phyloP scores from a whole-genome alignment of 225 moss, liverwort and hornwort species.

The Neckera pumila region DNA sequence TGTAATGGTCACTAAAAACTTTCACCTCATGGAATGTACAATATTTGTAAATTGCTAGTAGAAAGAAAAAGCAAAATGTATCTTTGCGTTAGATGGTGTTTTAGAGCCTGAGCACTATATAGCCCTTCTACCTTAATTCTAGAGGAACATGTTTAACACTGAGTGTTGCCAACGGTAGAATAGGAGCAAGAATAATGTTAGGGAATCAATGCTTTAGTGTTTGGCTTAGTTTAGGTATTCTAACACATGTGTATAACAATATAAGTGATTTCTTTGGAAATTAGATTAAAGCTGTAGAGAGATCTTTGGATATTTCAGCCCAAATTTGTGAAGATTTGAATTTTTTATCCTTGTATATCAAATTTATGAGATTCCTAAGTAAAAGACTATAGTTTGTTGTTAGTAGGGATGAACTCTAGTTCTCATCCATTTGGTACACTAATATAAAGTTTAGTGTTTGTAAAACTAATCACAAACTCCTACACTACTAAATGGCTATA shows the following conservation, averaged over 20 bases:
- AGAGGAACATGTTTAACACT: not conserved
- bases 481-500: too few species aligned
- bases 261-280: not conserved
- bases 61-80: not conserved
- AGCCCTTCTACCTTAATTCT: rapidly evolving
- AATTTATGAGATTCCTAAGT: not conserved
- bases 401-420: too few species aligned
- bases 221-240: too few species aligned
- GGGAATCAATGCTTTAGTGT: too few species aligned
- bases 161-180: rapidly evolving
- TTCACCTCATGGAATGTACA: not conserved
- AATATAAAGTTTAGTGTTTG: too few species aligned
- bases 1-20: rapidly evolving
- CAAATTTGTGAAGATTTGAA: not conserved
- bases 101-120: not conserved
- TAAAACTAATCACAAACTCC: too few species aligned
- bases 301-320: not conserved
- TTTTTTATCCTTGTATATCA: not conserved
- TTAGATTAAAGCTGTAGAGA: not conserved
- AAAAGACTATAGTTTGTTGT: too few species aligned
- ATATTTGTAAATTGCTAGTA: not conserved
- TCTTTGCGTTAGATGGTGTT: rapidly evolving
- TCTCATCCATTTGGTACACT: too few species aligned
- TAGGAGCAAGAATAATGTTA: not conserved
- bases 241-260: not conserved